These are phyloP conservation scores for Daedaleopsis sinensis DNA, from an alignment of 768 basidiomycete species.

Conservation along the genomic window DNA sequence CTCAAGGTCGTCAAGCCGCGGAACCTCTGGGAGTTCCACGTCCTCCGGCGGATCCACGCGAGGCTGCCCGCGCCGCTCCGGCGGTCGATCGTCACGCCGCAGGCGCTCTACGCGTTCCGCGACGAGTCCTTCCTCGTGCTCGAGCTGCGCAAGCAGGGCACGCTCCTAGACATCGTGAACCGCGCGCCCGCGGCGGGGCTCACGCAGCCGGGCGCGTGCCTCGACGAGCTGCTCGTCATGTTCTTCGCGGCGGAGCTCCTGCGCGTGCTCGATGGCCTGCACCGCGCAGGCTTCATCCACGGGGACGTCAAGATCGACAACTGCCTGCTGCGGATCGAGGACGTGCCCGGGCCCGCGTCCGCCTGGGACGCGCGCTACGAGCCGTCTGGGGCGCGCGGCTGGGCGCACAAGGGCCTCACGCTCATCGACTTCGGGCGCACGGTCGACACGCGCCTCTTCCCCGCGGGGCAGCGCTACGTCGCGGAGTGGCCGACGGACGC, in stretches of 20 bases:
- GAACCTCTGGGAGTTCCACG: constrained; percentile 91
- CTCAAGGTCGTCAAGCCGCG: constrained; percentile 91
- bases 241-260: constrained; percentile 95
- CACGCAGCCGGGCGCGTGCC: constrained; percentile 74
- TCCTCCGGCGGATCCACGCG: constrained; percentile 76
- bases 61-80: constrained; percentile 61
- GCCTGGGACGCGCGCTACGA: constrained; percentile 81
- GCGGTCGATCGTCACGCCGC: constrained; percentile 74
- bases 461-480: constrained; percentile 75
- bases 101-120: constrained; percentile 77
- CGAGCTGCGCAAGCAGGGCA: constrained; percentile 89
- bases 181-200: constrained; percentile 75
- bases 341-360: constrained; percentile 69
- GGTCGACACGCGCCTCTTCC: constrained; percentile 85
- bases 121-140: constrained; percentile 93
- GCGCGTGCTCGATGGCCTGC: constrained; percentile 80
- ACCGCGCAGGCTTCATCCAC: constrained; percentile 85
- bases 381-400: constrained; percentile 78
- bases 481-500: constrained; percentile 90
- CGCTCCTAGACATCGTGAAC: constrained; percentile 91
- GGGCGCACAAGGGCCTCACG: constrained; percentile 86
- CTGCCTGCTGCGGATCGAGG: constrained; percentile 90
- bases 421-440: constrained; percentile 98
- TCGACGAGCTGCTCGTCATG: constrained; percentile 92
- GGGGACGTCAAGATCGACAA: constrained; percentile 99